These are phyloP conservation scores for Aspergillus japonicus DNA, from an alignment of 2,329 filamentous ascomycete species.

Conservation along the genomic window DNA sequence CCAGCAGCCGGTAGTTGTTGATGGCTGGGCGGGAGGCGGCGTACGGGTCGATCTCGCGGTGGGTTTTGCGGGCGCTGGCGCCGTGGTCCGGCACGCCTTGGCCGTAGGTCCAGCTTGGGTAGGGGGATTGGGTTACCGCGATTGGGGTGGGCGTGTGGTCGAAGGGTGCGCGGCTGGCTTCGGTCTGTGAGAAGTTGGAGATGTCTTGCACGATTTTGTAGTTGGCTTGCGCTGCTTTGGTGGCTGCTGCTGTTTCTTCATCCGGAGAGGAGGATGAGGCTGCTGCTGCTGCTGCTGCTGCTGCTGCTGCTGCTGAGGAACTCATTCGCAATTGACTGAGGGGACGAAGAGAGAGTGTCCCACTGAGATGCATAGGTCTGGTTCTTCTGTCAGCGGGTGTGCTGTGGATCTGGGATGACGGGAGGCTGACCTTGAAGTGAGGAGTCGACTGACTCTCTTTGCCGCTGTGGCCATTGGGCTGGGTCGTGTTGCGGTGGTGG, in stretches of 20 bases:
- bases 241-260: too few relatives aligned
- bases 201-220: constrained; percentile 24
- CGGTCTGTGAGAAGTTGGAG: constrained; percentile 29
- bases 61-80: constrained; percentile 17
- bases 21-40: constrained; percentile 62
- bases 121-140: constrained; percentile 37
- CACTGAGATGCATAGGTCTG: too few relatives aligned
- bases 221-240: background rate
- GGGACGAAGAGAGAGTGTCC: too few relatives aligned
- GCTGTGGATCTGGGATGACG: too few relatives aligned
- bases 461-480: too few relatives aligned
- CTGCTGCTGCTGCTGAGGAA: background rate
- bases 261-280: too few relatives aligned
- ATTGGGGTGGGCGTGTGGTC: constrained; percentile 23
- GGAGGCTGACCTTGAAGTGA: too few relatives aligned
- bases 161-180: constrained; percentile 38
- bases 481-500: too few relatives aligned
- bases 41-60: constrained; percentile 75
- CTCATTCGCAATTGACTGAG: background rate
- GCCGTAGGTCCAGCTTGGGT: constrained; percentile 33
- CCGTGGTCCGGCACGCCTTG: constrained; percentile 19
- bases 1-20: constrained; percentile 87
- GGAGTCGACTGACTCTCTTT: too few relatives aligned
- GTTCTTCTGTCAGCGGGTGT: too few relatives aligned
- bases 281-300: background rate